Percentiles rank a stretch among this genome's conserved stretches.
phyloP scores from a whole-genome alignment of 192 early-diverging fungal species.

The Podila horticola region DNA sequence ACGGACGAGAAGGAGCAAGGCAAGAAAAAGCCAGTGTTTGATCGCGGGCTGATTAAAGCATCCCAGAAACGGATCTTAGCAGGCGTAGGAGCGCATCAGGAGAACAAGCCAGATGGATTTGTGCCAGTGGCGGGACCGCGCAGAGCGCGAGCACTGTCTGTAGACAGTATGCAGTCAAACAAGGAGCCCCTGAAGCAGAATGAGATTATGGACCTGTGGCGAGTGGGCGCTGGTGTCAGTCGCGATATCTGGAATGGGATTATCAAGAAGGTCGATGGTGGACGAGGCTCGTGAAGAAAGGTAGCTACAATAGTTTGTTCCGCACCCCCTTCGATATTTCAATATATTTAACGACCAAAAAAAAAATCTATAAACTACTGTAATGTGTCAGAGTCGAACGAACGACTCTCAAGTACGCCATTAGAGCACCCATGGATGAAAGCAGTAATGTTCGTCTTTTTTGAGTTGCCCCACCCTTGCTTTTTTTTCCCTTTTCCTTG shows the following conservation, averaged over 20 bases:
- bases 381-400: background rate
- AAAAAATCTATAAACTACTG: background rate
- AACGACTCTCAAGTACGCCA: background rate
- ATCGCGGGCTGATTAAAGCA: conserved; percentile 35
- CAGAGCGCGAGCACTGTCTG: conserved; percentile 35
- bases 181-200: conserved; percentile 23
- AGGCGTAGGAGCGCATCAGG: conserved; percentile 10
- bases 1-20: conserved; percentile 11
- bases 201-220: conserved; percentile 43
- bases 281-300: background rate
- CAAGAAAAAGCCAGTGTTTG: conserved; percentile 27
- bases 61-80: conserved; percentile 47
- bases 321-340: background rate
- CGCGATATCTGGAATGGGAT: conserved; percentile 43
- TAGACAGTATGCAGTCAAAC: conserved; percentile 34
- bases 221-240: conserved; percentile 43
- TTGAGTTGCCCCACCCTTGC: too few relatives aligned
- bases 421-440: background rate
- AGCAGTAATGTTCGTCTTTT: too few relatives aligned
- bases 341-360: background rate
- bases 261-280: conserved; percentile 43
- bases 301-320: background rate
- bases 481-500: too few relatives aligned
- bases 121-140: conserved; percentile 1
- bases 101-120: background rate